Percentiles rank a stretch among this genome's conserved stretches.
These are phyloP conservation scores for Gleditsia sinensis DNA, from an alignment of 306 rosid species.

Conservation along the genomic window DNA sequence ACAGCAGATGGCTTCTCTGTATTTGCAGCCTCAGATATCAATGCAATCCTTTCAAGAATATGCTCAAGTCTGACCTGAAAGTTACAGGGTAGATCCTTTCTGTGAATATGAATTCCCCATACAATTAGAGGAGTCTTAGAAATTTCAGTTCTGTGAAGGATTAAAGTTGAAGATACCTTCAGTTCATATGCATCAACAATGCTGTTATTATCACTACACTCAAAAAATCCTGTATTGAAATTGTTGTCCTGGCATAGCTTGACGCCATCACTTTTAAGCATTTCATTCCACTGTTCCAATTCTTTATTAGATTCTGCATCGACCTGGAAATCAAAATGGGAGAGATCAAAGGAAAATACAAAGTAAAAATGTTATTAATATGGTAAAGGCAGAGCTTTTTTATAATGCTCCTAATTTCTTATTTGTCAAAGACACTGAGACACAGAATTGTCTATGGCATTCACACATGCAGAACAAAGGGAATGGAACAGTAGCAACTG, in stretches of 20 bases:
- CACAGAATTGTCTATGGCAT: neutral
- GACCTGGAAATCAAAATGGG: conserved; percentile 48
- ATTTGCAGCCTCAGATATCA: conserved; percentile 89
- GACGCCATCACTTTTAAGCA: conserved; percentile 83
- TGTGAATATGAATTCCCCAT: conserved; percentile 13
- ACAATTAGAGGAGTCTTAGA: neutral
- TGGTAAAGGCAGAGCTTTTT: neutral
- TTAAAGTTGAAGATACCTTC: conserved; percentile 56
- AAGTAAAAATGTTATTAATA: neutral
- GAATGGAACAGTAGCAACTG: neutral
- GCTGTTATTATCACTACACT: conserved; percentile 75
- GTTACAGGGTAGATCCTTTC: conserved; percentile 9
- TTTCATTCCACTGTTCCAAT: conserved; percentile 93
- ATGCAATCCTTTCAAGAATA: conserved; percentile 83
- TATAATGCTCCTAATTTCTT: neutral
- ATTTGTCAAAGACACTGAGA: neutral
- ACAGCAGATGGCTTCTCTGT: conserved; percentile 84
- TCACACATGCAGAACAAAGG: neutral
- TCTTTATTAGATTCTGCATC: conserved; percentile 90
- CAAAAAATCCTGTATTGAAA: conserved; percentile 89
- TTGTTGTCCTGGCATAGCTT: conserved; percentile 86
- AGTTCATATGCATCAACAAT: conserved; percentile 89
- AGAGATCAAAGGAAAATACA: neutral
- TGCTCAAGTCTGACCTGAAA: conserved; percentile 95
- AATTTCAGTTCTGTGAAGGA: neutral